Conservation (phyloP, 495 filamentous ascomycete species). For the Pyrenula aspistea region DNA sequence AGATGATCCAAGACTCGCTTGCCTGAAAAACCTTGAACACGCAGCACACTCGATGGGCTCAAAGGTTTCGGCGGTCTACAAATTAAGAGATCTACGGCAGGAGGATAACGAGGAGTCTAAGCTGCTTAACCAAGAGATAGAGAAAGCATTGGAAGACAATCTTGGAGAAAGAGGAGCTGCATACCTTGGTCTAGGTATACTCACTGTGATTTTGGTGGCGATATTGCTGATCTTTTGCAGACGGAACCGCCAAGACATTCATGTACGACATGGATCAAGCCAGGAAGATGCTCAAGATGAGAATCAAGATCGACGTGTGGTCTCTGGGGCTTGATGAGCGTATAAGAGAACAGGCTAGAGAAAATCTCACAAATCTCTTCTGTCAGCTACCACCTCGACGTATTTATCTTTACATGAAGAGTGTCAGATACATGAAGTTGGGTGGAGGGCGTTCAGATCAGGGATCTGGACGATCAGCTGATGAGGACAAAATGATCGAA, state of each 20-base stretch:
- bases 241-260: not conserved
- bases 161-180: constrained; percentile 1
- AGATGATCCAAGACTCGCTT: constrained; percentile 5
- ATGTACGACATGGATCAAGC: constrained; percentile 8
- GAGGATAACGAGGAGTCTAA: constrained; percentile 1
- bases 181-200: constrained; percentile 8
- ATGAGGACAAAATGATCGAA: constrained; percentile 1
- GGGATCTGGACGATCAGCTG: not conserved
- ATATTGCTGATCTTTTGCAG: constrained; percentile 3
- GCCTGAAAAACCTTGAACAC: constrained; percentile 5
- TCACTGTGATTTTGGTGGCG: not conserved
- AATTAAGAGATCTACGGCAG: not conserved
- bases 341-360: constrained; percentile 5
- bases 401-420: constrained; percentile 6
- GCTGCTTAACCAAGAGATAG: not conserved
- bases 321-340: constrained; percentile 3
- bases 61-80: constrained; percentile 1
- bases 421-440: constrained; percentile 4
- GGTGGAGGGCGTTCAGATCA: not conserved
- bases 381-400: constrained; percentile 6
- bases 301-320: constrained; percentile 9
- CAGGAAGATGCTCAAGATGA: constrained; percentile 8
- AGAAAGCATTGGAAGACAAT: not conserved
- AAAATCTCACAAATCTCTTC: constrained; percentile 7
- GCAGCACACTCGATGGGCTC: constrained; percentile 4